Evolutionary conservation across 495 filamentous ascomycete genomes (phyloP).

Genomic region (Melanomma pulvis-pyrius): DNA sequence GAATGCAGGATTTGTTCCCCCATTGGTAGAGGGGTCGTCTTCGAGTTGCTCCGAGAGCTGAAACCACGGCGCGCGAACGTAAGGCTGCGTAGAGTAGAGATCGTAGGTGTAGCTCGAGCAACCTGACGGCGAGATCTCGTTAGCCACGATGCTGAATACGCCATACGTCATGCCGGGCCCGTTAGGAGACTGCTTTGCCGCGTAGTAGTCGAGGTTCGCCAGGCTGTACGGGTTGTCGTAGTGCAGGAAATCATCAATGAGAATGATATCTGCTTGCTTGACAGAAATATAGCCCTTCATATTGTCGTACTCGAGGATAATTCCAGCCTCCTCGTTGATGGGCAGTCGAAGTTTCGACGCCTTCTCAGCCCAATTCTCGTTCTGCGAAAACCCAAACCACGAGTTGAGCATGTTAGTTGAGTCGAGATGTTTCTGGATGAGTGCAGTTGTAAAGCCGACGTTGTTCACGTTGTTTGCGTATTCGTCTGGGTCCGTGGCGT

Average conservation of each 20-base stretch:
- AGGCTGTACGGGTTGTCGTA: conserved; percentile 61
- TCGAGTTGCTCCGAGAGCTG: conserved; percentile 71
- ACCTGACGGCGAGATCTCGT: conserved; percentile 59
- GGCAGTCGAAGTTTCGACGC: conserved; percentile 46
- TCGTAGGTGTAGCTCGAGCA: conserved; percentile 67
- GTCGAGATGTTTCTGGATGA: conserved; percentile 61
- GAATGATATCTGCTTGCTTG: conserved; percentile 68
- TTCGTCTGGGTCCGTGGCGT: conserved; percentile 82
- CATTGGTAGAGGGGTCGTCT: conserved; percentile 66
- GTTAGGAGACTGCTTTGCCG: conserved; percentile 62
- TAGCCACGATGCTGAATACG: conserved; percentile 65
- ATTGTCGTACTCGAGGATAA: conserved; percentile 68
- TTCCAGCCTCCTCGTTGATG: conserved; percentile 48
- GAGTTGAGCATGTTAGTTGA: conserved; percentile 60
- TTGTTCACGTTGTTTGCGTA: conserved; percentile 74
- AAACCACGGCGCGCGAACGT: conserved; percentile 59
- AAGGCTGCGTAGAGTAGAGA: conserved; percentile 59
- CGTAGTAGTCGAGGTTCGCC: conserved; percentile 65
- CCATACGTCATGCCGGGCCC: conserved; percentile 71
- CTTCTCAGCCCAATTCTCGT: conserved; percentile 47
- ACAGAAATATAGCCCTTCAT: conserved; percentile 67
- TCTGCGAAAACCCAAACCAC: conserved; percentile 56
- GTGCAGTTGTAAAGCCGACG: conserved; percentile 71
- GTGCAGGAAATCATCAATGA: conserved; percentile 61
- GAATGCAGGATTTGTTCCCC: conserved; percentile 66